Conservation (phyloP, 768 basidiomycete species). For the Kwoniella sp. region DNA sequence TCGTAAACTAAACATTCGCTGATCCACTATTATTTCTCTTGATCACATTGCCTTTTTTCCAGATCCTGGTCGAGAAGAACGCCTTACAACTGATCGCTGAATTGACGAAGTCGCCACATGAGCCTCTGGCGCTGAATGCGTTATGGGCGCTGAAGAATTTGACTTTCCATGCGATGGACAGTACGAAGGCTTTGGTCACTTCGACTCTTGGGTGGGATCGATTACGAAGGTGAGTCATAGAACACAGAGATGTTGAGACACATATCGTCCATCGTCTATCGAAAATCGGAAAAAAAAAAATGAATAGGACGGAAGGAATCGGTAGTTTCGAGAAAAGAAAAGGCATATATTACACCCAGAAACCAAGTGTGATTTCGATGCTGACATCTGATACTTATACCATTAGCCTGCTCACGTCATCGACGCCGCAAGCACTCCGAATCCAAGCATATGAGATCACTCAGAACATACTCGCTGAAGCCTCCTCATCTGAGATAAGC, state of each 20-base stretch:
- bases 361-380: too few species aligned
- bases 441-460: conserved; percentile 39
- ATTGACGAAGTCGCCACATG: conserved; percentile 63
- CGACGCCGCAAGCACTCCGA: conserved; percentile 22
- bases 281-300: neutral
- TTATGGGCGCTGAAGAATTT: conserved; percentile 88
- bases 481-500: conserved; percentile 30
- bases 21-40: too few species aligned
- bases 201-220: conserved; percentile 67
- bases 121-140: conserved; percentile 66
- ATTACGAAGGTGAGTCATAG: conserved; percentile 64
- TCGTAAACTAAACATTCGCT: too few species aligned
- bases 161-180: conserved; percentile 65
- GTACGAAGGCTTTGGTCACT: conserved; percentile 70
- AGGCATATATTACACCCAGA: too few species aligned
- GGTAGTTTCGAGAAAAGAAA: too few species aligned
- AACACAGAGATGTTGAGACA: too few species aligned
- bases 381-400: too few species aligned
- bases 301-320: neutral
- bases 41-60: too few species aligned
- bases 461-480: conserved; percentile 46
- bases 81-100: conserved; percentile 61
- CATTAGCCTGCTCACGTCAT: conserved; percentile 16
- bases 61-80: conserved; percentile 1
- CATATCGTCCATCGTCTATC: too few species aligned